phyloP scores from a whole-genome alignment of 2,329 filamentous ascomycete genomes.

The Botrytis galanthina region DNA sequence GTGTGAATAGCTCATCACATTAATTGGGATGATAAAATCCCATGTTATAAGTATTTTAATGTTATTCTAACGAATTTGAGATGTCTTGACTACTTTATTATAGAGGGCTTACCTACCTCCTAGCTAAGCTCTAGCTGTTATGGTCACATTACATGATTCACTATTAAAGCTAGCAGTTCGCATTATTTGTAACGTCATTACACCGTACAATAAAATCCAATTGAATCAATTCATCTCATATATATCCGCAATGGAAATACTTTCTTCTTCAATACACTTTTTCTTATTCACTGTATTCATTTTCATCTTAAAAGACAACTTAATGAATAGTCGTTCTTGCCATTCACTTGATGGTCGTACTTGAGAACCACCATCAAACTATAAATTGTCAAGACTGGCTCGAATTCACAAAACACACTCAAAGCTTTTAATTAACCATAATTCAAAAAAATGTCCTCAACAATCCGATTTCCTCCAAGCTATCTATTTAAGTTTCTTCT shows the following conservation, averaged over 20 bases:
- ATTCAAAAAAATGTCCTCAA: background rate
- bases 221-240: background rate
- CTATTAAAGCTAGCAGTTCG: background rate
- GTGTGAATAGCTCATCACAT: background rate
- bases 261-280: background rate
- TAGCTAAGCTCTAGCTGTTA: background rate
- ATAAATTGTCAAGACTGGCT: background rate
- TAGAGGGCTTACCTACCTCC: background rate
- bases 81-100: background rate
- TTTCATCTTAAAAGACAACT: background rate
- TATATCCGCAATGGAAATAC: background rate
- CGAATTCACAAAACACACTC: background rate
- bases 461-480: conserved; percentile 44
- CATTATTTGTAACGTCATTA: conserved; percentile 9
- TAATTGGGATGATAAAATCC: background rate
- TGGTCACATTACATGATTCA: background rate
- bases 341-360: background rate
- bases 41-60: background rate
- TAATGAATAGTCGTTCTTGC: background rate
- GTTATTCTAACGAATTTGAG: background rate
- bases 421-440: background rate
- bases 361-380: background rate
- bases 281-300: background rate
- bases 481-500: conserved; percentile 57
- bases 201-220: background rate